Evolutionary conservation across 2,329 filamentous ascomycete species (phyloP), one percentile per base, ranked within the genome.

Genomic region (Aciculosporium take): DNA sequence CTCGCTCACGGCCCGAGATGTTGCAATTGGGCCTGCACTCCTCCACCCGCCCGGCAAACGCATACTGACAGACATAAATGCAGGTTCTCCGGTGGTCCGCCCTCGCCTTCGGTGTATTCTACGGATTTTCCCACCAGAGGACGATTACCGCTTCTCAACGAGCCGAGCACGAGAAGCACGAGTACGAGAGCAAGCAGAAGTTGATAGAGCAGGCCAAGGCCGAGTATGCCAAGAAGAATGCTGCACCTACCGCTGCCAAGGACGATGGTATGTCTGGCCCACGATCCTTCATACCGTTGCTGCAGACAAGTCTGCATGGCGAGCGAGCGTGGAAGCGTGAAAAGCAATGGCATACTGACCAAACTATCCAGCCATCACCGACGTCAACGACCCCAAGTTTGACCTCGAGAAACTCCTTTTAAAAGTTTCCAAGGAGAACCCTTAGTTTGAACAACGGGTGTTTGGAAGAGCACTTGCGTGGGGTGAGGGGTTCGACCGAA

Each of bases 21-120:
- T 41, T 15, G 8, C 33, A 37, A 44, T 44, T 40, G 28, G 28
- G 23, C 17, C 32, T 15, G 7, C 20, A 18, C 12, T 18, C n/a
- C 17, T 31, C 7, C 23, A 8, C 24, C 13, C 9, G 4, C 21
- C 13, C 23, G 4, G 6, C 7, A 13, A 8, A 13, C 3, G 10
- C 20, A 41, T 31, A 47, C 53, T 59, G 56, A 60, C 56, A 55
- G 48, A 51, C 42, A 41, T 25, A 37, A 48, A 45, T 55, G 40
- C 65, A 98, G 91, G 89, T 98, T 65, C 77, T 96, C 65, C 88
- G 91, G 68, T 98, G 89, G 76, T 89, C 87, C 60, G 88, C 88
- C 61, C 84, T 98, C 53, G 84, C 80, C 59, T 72, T 86, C 58
- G 91, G 91, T 62, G 70, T 96, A 61, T 81, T 94, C 69, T 98